Evolutionary conservation across 2,329 filamentous ascomycete genomes (phyloP), one percentile per base, ranked within the genome.

Genomic region (Trichoderma koningii): DNA sequence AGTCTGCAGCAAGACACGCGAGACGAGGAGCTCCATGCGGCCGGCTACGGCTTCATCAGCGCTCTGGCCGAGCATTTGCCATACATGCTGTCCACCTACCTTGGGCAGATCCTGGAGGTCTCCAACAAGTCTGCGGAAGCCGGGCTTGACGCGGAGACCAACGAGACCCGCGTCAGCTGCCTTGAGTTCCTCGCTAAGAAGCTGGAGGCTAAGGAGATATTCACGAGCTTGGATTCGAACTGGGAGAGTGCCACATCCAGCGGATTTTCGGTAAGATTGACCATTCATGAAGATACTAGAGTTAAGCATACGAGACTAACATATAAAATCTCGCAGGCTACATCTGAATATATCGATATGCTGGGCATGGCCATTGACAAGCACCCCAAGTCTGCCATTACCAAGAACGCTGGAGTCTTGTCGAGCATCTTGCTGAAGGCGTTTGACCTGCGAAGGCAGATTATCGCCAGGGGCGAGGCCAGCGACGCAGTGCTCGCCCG

Each of bases 51-150:
- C 0, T 87, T 98, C 65, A 82, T 97, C 67, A 89, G 88, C 55
- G 86, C 92, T 7, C 81, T 97, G 51, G 86, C 94, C 14, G 89
- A 95, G 70, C 87, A 95, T 70, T 80, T 98, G 28, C 92, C 94
- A 1, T 97, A 91, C 78, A 96, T 98, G 87, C 82, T 98, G 67
- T 92, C 92, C 12, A 82, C 85, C 5, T 89, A 94, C 70, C 77
- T 98, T 12, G 87, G 91, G 68, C 86, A 84, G 55, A 83, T 96
- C 53, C 78, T 98, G 28, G 79, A 82, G 15, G 83, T 91, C 12
- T 93, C 92, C 5, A 90, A 89, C 74, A 81, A 82, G 55, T 95
- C 92, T 53, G 88, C 91, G 17, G 83, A 83, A 63, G 81, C 85
- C 4, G 82, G 80, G 19, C 76, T 92, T 30, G 83, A 87, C 26